Evolutionary conservation across 352 stramenopile genomes (phyloP), one percentile per base, ranked within the genome.

Genomic region (Pseudoperonospora humuli): DNA sequence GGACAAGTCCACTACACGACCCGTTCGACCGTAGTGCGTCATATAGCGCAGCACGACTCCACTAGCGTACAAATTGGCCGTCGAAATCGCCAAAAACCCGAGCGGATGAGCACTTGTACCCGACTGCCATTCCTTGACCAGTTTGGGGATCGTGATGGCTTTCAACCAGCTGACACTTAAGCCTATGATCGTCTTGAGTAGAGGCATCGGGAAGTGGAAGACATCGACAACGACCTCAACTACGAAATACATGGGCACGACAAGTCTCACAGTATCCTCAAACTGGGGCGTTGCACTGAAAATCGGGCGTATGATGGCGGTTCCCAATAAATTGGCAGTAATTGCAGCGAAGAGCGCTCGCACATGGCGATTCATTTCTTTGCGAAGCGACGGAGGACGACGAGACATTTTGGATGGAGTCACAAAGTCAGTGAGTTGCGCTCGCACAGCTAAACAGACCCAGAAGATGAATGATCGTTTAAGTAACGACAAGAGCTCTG

Each of bases 151-250:
- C 45, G 64, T 84, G 42, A 84, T 58, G 42, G 75, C 68, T 58
- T 87, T 87, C 37, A 86, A 51, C 75, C 75, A 87, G 45, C 73
- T 76, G 35, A 87, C 73, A 42, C 60, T 50, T n/a, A 85, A 50
- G 14, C 70, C 70, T 18, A 79, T 47, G 13, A 73, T 32, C n/a
- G 65, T 59, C 45, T 78, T 68, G 14, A 87, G 50, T 13, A 82
- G 17, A 11, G 57, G 33, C 19, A 64, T 41, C 4, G 75, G 75
- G 7, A 87, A 43, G 14, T 33, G 39, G 7, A 87, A 34, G 10
- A 61, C 37, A 5, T 63, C 67, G 8, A 82, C 42, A 11, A 61
- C 48, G 20, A 68, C 26, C 49, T 71, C 67, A 9, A 84, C 64
- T 2, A 61, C 24, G 13, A 67, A 50, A 57, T 84, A 86, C 24